Base-by-base conservation (phyloP, 2,329 filamentous ascomycete species). In the Salinomyces thailandicus region DNA sequence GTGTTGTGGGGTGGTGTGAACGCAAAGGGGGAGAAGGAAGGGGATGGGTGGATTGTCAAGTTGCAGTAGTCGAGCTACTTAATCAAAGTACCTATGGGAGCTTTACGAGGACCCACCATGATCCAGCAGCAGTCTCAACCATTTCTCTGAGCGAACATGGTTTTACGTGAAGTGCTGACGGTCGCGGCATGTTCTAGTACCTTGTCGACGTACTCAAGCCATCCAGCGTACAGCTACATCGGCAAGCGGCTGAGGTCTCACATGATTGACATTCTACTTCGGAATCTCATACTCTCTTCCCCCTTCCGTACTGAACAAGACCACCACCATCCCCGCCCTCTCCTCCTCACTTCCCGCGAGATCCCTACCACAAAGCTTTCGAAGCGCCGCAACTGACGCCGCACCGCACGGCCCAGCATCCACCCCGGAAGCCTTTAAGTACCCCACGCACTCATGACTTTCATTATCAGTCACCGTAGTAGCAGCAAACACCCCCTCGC, bases 281-380 rank as follows among this genome's bases (percentile, higher is more conserved):
- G 27, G 27, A 8, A 30, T 14, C 11, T 30, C 27, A 43, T 82
- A 81, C 2, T 68, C 62, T 24, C 79, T 66, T 6, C 51, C 48
- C 0, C 77, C 77, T 53, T 83, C 79, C 0, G 81, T 85, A 43
- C 73, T 78, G 28, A 83, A 68, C 1, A 85, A 54, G 1, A 85
- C 68, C 0, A 85, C 66, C 0, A 77, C 64, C 0, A 75, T 70
- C n/a, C 73, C 58, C 0, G 56, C 30, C 35, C 37, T 47, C 5
- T 60, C 53, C 0, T 75, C 50, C 1, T 55, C 41, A 26, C 58
- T 59, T 8, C 22, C 22, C n/a, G 22, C 22, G 9, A 26, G 22
- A 8, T 62, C 52, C 2, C 59, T 51, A 1, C 49, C 34, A 27
- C 49, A 59, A 3, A 78, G 50, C 17, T 67, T 68, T 19, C 62